Conservation (phyloP, 805 yeast genomes). For the Kuraishia piskuri region DNA sequence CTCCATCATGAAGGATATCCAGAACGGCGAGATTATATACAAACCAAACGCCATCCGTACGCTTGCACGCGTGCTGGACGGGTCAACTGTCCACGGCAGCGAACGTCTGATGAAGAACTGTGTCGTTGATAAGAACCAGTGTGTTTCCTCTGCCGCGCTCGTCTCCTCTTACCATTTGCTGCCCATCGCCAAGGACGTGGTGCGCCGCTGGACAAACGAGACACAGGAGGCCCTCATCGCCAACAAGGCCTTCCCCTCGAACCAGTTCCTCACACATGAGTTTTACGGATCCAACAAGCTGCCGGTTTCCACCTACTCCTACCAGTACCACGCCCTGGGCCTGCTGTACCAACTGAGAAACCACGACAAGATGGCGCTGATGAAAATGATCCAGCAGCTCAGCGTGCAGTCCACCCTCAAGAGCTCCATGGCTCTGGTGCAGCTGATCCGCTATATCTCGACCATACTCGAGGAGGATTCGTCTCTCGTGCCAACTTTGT, state of each 20-base stretch:
- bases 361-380: constrained; percentile 89
- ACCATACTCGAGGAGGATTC: constrained; percentile 66
- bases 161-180: constrained; percentile 84
- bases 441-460: constrained; percentile 75
- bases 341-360: constrained; percentile 78
- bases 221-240: constrained; percentile 82
- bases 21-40: constrained; percentile 75
- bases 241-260: constrained; percentile 41
- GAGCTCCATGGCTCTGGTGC: constrained; percentile 76
- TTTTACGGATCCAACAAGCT: constrained; percentile 45
- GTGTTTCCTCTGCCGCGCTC: constrained; percentile 88
- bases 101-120: constrained; percentile 90
- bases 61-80: constrained; percentile 81
- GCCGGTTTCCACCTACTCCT: constrained; percentile 67
- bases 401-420: constrained; percentile 48
- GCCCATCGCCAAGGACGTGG: constrained; percentile 86
- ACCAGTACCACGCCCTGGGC: constrained; percentile 95
- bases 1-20: constrained; percentile 96
- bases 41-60: constrained; percentile 95
- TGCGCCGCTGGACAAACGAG: constrained; percentile 90
- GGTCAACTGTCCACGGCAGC: constrained; percentile 82
- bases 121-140: constrained; percentile 83
- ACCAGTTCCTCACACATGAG: constrained; percentile 44
- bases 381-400: constrained; percentile 81
- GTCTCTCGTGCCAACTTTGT: constrained; percentile 48